Evolutionary conservation across 768 basidiomycete species (phyloP).

Genomic region (Tulasnella sp.): DNA sequence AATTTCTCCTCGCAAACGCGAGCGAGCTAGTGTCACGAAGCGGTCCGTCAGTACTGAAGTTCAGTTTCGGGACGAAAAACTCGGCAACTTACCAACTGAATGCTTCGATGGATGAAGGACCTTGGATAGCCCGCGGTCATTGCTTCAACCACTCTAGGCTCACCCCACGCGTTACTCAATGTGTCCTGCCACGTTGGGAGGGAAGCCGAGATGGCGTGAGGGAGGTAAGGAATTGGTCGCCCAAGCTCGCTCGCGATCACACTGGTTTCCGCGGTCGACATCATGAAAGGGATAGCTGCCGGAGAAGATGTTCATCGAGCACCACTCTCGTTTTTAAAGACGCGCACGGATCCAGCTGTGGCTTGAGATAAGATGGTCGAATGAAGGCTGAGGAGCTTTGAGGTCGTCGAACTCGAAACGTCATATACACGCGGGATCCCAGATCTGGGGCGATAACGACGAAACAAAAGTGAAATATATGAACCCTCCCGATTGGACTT

Average conservation of each 20-base stretch:
- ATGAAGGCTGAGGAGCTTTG: conserved; percentile 54
- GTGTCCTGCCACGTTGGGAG: conserved; percentile 91
- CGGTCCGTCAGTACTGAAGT: conserved; percentile 16
- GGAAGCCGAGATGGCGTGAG: conserved; percentile 92
- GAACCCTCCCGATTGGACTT: too few species aligned
- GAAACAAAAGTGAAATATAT: too few species aligned
- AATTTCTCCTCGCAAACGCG: conserved; percentile 77
- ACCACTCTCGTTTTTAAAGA: too few species aligned
- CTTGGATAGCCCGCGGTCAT: conserved; percentile 93
- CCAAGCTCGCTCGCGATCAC: conserved; percentile 23
- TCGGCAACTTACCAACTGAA: conserved; percentile 60
- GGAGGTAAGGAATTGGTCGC: conserved; percentile 42
- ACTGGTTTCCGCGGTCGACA: background rate
- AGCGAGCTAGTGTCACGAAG: conserved; percentile 63
- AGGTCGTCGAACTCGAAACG: too few species aligned
- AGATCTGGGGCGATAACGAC: too few species aligned
- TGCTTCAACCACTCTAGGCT: conserved; percentile 69
- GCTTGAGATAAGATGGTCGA: conserved; percentile 3
- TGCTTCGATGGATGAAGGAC: conserved; percentile 87
- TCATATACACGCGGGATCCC: too few species aligned
- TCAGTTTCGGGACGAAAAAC: background rate
- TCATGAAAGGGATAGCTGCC: background rate
- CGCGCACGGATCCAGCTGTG: too few species aligned
- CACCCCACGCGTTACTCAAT: conserved; percentile 60
- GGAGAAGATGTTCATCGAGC: too few species aligned